phyloP scores from a whole-genome alignment of 2,329 filamentous ascomycete genomes.

The Teratosphaeria pseudoeucalypti region DNA sequence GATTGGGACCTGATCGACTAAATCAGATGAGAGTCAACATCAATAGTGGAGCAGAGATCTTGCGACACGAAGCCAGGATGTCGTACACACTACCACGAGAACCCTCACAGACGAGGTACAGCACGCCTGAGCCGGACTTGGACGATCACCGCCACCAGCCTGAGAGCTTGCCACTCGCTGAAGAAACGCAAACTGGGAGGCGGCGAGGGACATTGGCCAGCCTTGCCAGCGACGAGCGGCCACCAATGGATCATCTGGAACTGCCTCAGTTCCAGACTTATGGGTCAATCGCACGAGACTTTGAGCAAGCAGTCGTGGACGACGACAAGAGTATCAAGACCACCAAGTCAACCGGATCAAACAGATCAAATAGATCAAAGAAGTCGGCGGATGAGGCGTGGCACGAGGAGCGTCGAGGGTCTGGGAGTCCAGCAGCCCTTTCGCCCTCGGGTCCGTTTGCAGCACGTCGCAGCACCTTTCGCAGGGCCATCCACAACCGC shows the following conservation, averaged over 20 bases:
- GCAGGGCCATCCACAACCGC: constrained; percentile 24
- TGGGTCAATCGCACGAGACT: constrained; percentile 56
- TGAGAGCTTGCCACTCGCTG: constrained; percentile 48
- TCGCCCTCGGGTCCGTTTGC: constrained; percentile 19
- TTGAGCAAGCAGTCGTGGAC: constrained; percentile 81
- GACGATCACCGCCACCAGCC: constrained; percentile 75
- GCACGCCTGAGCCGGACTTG: constrained; percentile 66
- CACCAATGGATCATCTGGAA: constrained; percentile 37
- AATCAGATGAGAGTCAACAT: not conserved
- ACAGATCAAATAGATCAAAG: constrained; percentile 18
- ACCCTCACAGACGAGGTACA: constrained; percentile 51
- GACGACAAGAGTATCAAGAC: constrained; percentile 50
- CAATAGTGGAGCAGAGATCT: not conserved
- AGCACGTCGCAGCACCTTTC: constrained; percentile 34
- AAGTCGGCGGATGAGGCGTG: constrained; percentile 22
- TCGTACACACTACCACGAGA: constrained; percentile 56
- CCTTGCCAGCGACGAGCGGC: constrained; percentile 37
- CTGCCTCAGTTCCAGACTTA: constrained; percentile 30
- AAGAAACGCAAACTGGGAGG: constrained; percentile 33
- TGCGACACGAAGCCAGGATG: constrained; percentile 28
- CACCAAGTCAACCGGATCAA: constrained; percentile 36
- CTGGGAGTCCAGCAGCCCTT: constrained; percentile 14
- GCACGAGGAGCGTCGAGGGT: constrained; percentile 19
- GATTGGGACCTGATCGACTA: not conserved
- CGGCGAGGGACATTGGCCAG: constrained; percentile 68